Evolutionary conservation across 148 eudicot genomes (phyloP), one percentile per base, ranked within the genome.

Genomic region (Camellia lanceoleosa): DNA sequence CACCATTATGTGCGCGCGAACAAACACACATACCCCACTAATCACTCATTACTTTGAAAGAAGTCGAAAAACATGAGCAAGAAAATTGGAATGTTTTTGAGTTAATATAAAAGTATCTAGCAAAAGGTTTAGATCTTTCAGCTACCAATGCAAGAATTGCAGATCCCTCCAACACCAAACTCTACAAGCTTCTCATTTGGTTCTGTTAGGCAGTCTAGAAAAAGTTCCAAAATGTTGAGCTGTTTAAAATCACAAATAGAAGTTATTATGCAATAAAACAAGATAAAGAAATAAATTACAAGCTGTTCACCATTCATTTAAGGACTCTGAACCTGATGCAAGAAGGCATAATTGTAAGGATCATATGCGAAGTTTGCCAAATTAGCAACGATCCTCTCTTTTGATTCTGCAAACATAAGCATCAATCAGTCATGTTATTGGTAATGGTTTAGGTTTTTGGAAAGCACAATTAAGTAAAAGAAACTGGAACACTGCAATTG

Each of bases 191-290:
- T 89, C 78, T 92, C 94, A 79, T 91, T 86, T 43, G 98, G 94
- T 84, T 96, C 98, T 0, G 97, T 87, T 38, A 96, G 75, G 89
- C 95, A 91, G 88, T 96, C 99, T 71, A 96, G 74, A 87, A 96
- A 93, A 73, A 96, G 98, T 88, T 96, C 99, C 77, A 93, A 76
- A 51, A 92, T 89, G 82, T 96, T 96, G 84, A 96, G 95, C 87
- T 88, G 92, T 46, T 83, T n/a, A 78, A 80, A 63, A 71, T 6
- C 42, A 73, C 72, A 73, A 63, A 23, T 23, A 79, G 52, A 67
- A 49, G 49, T 18, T 43, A 19, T 49, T 23, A 75, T 5, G 62
- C 6, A 2, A 74, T 54, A 43, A 54, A 30, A 67, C 14, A 63
- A 77, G 19, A 64, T 58, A 8, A 19, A 15, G 23, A 30, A 72